phyloP scores from a whole-genome alignment of 805 yeast genomes.

The Myxozyma lipomycoides region DNA sequence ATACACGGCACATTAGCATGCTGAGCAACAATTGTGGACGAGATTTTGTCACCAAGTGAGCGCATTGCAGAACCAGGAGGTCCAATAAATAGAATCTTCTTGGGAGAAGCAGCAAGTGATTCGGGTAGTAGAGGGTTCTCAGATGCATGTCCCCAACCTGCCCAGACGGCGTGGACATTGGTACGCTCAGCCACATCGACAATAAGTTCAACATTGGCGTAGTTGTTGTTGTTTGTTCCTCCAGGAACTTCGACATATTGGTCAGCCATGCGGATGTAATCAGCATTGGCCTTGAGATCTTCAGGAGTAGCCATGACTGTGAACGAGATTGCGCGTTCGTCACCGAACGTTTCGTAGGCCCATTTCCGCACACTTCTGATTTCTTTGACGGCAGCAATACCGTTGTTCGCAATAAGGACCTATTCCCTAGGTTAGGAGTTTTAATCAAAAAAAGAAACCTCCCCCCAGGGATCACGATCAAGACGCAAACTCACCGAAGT shows the following conservation, averaged over 20 bases:
- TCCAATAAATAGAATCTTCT: slow-evolving; percentile 89
- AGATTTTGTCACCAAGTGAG: slow-evolving; percentile 97
- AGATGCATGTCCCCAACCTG: slow-evolving; percentile 99
- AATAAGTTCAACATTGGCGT: slow-evolving; percentile 95
- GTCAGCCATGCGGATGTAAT: slow-evolving; percentile 98
- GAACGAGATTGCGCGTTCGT: slow-evolving; percentile 88
- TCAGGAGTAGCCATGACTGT: slow-evolving; percentile 99
- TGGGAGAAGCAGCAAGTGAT: slow-evolving; percentile 85
- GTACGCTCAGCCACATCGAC: slow-evolving; percentile 97
- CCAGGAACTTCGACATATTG: slow-evolving; percentile 98
- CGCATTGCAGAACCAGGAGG: slow-evolving; percentile 99
- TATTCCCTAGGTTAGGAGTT: slow-evolving; percentile 16
- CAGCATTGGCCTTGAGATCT: slow-evolving; percentile 94
- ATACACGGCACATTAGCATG: slow-evolving; percentile 98
- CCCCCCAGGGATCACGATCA: not conserved
- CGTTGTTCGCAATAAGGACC: slow-evolving; percentile 93
- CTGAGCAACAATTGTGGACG: slow-evolving; percentile 97
- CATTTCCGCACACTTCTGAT: slow-evolving; percentile 96
- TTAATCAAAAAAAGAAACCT: not conserved
- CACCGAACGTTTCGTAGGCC: slow-evolving; percentile 98
- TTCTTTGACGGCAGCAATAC: slow-evolving; percentile 99
- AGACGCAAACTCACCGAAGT: slow-evolving; percentile 44
- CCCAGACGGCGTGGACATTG: slow-evolving; percentile 98
- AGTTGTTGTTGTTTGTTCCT: slow-evolving; percentile 97
- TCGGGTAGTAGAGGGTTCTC: slow-evolving; percentile 96